A percentile compares a stretch with the other conserved stretches of the same genome.
These are phyloP conservation scores for Hymenoscyphus occultus DNA, from an alignment of 2,329 filamentous ascomycete genomes.

Conservation along the genomic window DNA sequence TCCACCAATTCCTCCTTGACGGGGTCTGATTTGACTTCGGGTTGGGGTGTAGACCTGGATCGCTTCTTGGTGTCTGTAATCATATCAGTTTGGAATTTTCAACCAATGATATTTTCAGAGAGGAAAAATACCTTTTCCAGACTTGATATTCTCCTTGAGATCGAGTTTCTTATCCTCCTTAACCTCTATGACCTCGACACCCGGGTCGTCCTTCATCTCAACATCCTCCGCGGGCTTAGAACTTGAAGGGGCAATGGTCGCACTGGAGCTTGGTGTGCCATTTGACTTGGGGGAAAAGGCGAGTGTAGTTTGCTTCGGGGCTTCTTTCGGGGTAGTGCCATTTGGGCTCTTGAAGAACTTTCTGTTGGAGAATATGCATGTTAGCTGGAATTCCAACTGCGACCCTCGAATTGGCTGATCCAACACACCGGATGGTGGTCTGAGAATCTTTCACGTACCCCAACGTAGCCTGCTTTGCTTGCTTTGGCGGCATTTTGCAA, in stretches of 20 bases:
- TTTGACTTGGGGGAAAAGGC: conserved; percentile 64
- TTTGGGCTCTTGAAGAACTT: conserved; percentile 78
- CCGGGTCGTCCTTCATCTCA: conserved; percentile 31
- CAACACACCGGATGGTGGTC: conserved; percentile 67
- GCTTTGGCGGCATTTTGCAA: conserved; percentile 41
- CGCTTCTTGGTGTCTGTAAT: conserved; percentile 28
- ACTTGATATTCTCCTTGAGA: conserved; percentile 25
- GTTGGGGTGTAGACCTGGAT: conserved; percentile 25
- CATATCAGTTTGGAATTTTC: not conserved
- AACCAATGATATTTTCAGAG: not conserved
- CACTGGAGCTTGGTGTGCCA: conserved; percentile 29
- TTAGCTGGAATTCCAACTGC: conserved; percentile 19
- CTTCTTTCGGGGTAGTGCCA: conserved; percentile 48
- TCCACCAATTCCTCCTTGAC: conserved; percentile 31
- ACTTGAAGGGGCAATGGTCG: conserved; percentile 4
- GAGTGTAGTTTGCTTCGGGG: conserved; percentile 73
- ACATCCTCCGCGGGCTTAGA: conserved; percentile 28
- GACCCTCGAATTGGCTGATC: conserved; percentile 18
- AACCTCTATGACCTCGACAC: conserved; percentile 28
- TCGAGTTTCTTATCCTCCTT: conserved; percentile 35
- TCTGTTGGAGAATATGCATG: conserved; percentile 45
- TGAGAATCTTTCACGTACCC: conserved; percentile 81
- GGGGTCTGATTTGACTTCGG: conserved; percentile 29
- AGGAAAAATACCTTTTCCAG: conserved; percentile 16
- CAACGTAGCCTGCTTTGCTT: conserved; percentile 72